Evolutionary conservation across 202 grass and related monocot species (phyloP).

Genomic region (Carex arenaria): DNA sequence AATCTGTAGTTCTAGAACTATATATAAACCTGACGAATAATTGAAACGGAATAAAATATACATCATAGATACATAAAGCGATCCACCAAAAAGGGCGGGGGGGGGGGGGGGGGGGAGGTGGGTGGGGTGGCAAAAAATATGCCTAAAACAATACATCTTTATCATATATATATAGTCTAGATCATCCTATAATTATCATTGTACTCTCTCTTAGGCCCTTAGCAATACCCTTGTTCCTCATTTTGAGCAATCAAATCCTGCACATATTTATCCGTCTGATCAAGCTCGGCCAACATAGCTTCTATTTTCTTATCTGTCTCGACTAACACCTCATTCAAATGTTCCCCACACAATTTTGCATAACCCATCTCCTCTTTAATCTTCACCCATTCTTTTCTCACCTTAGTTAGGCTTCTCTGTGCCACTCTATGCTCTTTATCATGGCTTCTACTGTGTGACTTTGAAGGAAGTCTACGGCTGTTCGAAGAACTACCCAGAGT

Average conservation of each 20-base stretch:
- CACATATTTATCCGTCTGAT: constrained; percentile 52
- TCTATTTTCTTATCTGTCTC: constrained; percentile 47
- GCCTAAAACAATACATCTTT: too few relatives aligned
- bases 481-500: constrained; percentile 28
- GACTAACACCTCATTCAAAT: constrained; percentile 50
- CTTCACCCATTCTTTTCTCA: constrained; percentile 69
- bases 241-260: constrained; percentile 41
- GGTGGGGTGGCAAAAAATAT: too few relatives aligned
- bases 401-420: constrained; percentile 56
- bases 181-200: constrained; percentile 4
- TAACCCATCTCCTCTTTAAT: constrained; percentile 75
- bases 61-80: constrained; percentile 18
- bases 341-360: constrained; percentile 43
- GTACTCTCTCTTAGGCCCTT: constrained; percentile 13
- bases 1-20: neutral
- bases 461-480: neutral
- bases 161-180: too few relatives aligned
- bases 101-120: too few relatives aligned
- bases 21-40: neutral
- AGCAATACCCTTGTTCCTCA: neutral
- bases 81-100: too few relatives aligned
- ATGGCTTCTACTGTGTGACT: constrained; percentile 28
- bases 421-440: constrained; percentile 45
- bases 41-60: too few relatives aligned
- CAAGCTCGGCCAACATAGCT: constrained; percentile 55